Base-by-base conservation (phyloP, 257 asterid species). In the Solanum megistacrolobum region DNA sequence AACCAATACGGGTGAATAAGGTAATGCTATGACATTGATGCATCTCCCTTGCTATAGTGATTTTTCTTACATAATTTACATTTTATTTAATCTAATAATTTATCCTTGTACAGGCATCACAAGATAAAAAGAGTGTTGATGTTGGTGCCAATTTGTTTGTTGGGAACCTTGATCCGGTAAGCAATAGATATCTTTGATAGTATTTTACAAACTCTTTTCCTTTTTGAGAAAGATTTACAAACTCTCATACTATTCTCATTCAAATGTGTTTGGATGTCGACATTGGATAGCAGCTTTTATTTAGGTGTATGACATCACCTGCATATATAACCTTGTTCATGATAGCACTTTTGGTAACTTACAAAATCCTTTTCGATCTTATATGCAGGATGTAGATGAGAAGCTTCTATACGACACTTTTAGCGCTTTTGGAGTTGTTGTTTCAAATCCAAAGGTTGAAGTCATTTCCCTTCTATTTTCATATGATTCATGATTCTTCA, bases 141-240 rank as follows among this genome's bases (percentile, higher is more conserved):
- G 98, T 95, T n/a, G 99, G 99, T 89, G 99, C 99, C 86, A 97
- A 97, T 91, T 95, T 97, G 88, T 97, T 97, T 73, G 94, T 97
- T 76, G 98, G 99, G 88, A 95, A 97, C 89, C 99, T 97, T 87
- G 99, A 97, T 86, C 98, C 98, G 87, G 98, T 96, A 93, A 94
- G 98, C 81, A 89, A 76, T 52, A 35, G n/a, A 25, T 79, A n/a
- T 79, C 11, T 25, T 84, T 78, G 62, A 46, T 52, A 81, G 83
- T 84, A 18, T 75, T 21, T 76, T n/a, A 39, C 60, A 12, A 76
- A 38, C 34, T n/a, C 83, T 46, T 43, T 43, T 46, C 18, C 58
- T 46, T 46, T 46, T 46, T 12, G 58, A 46, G 20, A 46, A 46
- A 46, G 7, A 46, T 18, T 7, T 55, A 55, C 65, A 20, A 20